Evolutionary conservation across 2,329 filamentous ascomycete genomes (phyloP), one percentile per base, ranked within the genome.

Genomic region (Venturia oleaginea): DNA sequence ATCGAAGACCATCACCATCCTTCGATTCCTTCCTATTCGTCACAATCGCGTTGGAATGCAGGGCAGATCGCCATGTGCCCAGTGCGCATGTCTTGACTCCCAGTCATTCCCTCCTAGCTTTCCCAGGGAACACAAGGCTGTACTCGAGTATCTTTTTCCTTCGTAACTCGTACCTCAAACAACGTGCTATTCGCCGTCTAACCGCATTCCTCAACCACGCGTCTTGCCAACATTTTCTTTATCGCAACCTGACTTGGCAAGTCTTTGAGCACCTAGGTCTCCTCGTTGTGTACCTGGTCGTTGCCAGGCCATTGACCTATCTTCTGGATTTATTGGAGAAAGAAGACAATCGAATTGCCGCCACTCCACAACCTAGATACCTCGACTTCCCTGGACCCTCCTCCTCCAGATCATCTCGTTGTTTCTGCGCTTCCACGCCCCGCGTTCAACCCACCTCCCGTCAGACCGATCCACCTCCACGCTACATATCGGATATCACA

Each of bases 261-360:
- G 30, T n/a, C 51, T n/a, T 30, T 22, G 51, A 57, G 51, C 51
- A 32, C 17, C 51, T 8, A 32, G 48, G 13, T 54, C 48, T 54
- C 13, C 30, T n/a, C 38, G 38, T 40, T 15, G 38, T 11, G 38
- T 40, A 15, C 13, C 51, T 32, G 19, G 19, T 34, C 51, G 51
- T 57, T 57, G 51, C 51, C 51, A 57, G 51, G 51, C 27, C 51
- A 57, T 34, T 32, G 43, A 57, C 15, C 51, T n/a, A 32, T 57
- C 51, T 34, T 57, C 51, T 34, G 17, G 13, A 15, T 17, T 34
- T 27, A n/a, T 34, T 2, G 51, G 30, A 57, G 51, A 34, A 19
- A n/a, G 27, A 19, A 57, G 51, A 22, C 51, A 57, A 34, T 8
- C 15, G 51, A 57, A 19, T 34, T 57, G 51, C 30, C 51, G 27